Conservation (phyloP, 495 filamentous ascomycete genomes). For the Lophiostoma macrostomum region DNA sequence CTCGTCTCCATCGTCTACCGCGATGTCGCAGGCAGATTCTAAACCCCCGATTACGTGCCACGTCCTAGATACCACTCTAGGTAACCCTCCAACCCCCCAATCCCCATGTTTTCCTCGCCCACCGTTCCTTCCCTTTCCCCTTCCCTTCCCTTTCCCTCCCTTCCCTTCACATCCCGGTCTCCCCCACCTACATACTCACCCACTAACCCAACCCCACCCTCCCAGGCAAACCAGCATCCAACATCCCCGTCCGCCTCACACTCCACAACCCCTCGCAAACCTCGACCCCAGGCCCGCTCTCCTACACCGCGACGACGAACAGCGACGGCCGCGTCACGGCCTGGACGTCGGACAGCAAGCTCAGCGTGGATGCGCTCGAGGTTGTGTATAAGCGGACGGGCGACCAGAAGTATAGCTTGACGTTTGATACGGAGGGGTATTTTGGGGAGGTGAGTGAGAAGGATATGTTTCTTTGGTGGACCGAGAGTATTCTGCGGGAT, state of each 20-base stretch:
- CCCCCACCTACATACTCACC: too few relatives aligned
- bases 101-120: too few relatives aligned
- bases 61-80: slow-evolving; percentile 65
- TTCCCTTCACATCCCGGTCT: too few relatives aligned
- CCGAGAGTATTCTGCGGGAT: too few relatives aligned
- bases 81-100: too few relatives aligned
- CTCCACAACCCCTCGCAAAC: slow-evolving; percentile 39
- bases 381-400: slow-evolving; percentile 38
- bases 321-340: slow-evolving; percentile 78
- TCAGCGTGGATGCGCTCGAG: slow-evolving; percentile 46
- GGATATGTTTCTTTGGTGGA: too few relatives aligned
- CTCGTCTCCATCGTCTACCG: background rate
- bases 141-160: too few relatives aligned
- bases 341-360: slow-evolving; percentile 61
- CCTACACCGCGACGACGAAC: slow-evolving; percentile 69
- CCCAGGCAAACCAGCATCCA: too few relatives aligned
- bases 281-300: slow-evolving; percentile 38
- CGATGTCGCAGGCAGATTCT: background rate
- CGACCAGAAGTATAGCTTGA: slow-evolving; percentile 65
- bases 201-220: too few relatives aligned
- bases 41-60: slow-evolving; percentile 79
- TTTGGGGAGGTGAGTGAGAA: too few relatives aligned
- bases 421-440: slow-evolving; percentile 75
- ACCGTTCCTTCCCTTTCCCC: too few relatives aligned
- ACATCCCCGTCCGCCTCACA: slow-evolving; percentile 56